Conservation (phyloP, 768 basidiomycete genomes). For the Kwoniella mangroviensis region DNA sequence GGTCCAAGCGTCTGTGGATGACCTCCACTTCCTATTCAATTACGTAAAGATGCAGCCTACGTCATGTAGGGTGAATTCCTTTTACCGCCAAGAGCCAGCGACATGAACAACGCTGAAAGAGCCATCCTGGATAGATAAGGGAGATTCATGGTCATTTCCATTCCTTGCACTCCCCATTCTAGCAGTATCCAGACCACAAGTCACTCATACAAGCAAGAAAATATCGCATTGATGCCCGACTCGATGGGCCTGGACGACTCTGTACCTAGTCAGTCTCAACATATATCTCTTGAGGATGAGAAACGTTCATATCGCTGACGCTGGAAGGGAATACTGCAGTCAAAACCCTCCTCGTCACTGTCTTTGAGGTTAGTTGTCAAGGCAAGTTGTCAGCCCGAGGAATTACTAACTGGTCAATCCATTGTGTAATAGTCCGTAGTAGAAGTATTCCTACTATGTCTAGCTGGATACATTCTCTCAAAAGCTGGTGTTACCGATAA, state of each 20-base stretch:
- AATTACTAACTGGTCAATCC: neutral
- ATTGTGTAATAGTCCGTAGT: slow-evolving; percentile 72
- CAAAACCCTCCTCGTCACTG: slow-evolving; percentile 63
- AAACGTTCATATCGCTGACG: neutral
- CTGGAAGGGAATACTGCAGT: slow-evolving; percentile 38
- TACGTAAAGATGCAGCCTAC: neutral
- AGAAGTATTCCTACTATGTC: slow-evolving; percentile 83
- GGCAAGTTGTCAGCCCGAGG: too few species aligned
- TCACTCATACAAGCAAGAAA: neutral
- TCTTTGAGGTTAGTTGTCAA: slow-evolving; percentile 63
- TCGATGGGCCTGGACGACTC: slow-evolving; percentile 23
- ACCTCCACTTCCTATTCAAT: slow-evolving; percentile 1
- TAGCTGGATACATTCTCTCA: slow-evolving; percentile 77
- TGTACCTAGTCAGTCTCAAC: slow-evolving; percentile 37
- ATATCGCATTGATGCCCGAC: neutral
- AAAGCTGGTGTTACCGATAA: slow-evolving; percentile 81
- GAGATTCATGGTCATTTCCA: neutral
- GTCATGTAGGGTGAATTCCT: neutral
- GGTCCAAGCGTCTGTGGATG: slow-evolving; percentile 4
- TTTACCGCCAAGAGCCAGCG: neutral
- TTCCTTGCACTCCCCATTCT: neutral
- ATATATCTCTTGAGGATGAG: neutral
- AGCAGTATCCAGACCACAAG: neutral
- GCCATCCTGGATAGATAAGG: neutral
- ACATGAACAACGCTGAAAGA: neutral